Evolutionary conservation across 768 basidiomycete genomes (phyloP).

Genomic region (Mycena venus): DNA sequence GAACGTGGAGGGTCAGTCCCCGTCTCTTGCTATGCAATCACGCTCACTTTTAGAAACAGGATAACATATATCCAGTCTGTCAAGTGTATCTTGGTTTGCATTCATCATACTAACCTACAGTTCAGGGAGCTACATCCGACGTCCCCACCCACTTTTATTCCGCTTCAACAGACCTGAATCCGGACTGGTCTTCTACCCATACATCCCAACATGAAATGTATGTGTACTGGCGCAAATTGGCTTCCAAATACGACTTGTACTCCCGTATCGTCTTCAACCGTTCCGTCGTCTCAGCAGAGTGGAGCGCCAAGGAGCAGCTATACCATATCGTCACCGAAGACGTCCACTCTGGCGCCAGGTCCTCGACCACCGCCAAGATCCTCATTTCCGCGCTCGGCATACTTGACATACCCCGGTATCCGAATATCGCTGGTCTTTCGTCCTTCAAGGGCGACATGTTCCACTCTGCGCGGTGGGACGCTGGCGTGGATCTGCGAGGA

Average conservation of each 20-base stretch:
- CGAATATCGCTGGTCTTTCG: conserved; percentile 49
- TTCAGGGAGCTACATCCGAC: conserved; percentile 58
- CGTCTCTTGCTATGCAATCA: not conserved
- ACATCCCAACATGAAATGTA: conserved; percentile 56
- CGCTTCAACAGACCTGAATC: conserved; percentile 60
- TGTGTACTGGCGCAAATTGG: conserved; percentile 56
- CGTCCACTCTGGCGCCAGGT: conserved; percentile 43
- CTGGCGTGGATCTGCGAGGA: conserved; percentile 51
- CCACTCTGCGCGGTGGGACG: conserved; percentile 67
- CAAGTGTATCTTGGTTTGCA: not conserved
- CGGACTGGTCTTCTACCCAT: conserved; percentile 59
- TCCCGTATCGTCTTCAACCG: conserved; percentile 57
- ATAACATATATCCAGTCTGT: conserved; percentile 68
- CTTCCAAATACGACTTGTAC: conserved; percentile 57
- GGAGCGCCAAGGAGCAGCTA: conserved; percentile 50
- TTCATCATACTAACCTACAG: not conserved
- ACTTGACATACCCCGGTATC: conserved; percentile 58
- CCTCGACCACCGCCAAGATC: conserved; percentile 55
- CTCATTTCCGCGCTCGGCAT: conserved; percentile 65
- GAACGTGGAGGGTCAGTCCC: conserved; percentile 67
- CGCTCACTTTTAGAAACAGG: conserved; percentile 46
- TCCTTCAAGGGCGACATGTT: conserved; percentile 63
- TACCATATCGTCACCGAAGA: conserved; percentile 49
- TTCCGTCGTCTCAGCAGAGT: conserved; percentile 59
- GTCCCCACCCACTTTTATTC: conserved; percentile 57